Base-by-base conservation (phyloP, 2,329 filamentous ascomycete genomes). In the Conoideocrella luteorostrata region DNA sequence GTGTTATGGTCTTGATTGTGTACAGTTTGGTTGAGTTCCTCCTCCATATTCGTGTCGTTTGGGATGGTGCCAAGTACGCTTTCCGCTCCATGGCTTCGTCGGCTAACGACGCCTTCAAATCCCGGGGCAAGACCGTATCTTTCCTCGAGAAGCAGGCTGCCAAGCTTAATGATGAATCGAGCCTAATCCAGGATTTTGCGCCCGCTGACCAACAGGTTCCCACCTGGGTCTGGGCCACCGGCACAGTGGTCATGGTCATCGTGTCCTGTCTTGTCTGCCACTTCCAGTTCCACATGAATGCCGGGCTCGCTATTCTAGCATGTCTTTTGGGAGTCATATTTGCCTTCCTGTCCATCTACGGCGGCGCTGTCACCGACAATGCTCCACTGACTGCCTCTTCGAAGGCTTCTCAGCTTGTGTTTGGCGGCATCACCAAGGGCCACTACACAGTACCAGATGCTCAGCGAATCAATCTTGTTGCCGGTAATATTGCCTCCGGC, bases 331-430 rank as follows among this genome's bases (percentile, higher is more conserved):
- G 75, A 39, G 69, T 80, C 51, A 60, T 80, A 57, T 80, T 80
- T 58, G 73, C 75, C 38, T 77, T 80, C 62, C 64, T 80, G 30
- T 73, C 54, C 41, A 66, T 67, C 46, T 65, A 66, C 29, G 64
- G 64, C 7, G 66, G 76, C 38, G 78, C 78, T 12, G 76, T 80
- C 52, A 80, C 77, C 1, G 64, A 67, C 52, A 75, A 75, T 52
- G 80, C 80, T 0, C 82, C 82, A 1, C 66, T 85, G 3, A 84
- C 81, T 3, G 79, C 82, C 4, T 78, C 78, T 1, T 74, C 80
- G 51, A 86, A 85, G 63, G 81, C 81, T 4, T 82, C 79, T 2
- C 82, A 85, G 65, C 75, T 85, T 45, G 71, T 86, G 43, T 79
- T 82, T 37, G 81, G 81, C 50, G 81, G 75, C 40, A 79, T 80